phyloP scores from a whole-genome alignment of 805 yeast genomes.

The Wickerhamiella sorbophila region DNA sequence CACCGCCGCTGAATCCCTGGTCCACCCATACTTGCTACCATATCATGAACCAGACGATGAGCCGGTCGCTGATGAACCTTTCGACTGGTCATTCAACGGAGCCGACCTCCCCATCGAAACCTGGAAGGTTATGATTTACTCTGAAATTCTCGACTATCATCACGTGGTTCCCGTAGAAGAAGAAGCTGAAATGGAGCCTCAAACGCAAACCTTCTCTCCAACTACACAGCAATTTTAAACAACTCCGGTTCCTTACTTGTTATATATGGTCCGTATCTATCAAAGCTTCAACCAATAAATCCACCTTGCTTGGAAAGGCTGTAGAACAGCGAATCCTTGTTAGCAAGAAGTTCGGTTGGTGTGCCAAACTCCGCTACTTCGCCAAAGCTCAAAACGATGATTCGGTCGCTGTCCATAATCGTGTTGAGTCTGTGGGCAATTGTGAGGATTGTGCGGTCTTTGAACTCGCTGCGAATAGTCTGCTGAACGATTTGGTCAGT shows the following conservation, averaged over 20 bases:
- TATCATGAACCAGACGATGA: conserved; percentile 97
- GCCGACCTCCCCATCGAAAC: conserved; percentile 96
- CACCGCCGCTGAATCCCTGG: conserved; percentile 78
- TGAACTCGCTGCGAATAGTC: conserved; percentile 60
- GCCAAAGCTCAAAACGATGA: conserved; percentile 63
- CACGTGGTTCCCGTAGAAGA: conserved; percentile 47
- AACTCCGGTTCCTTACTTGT: too few species aligned
- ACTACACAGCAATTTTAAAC: not conserved
- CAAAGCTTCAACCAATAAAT: conserved; percentile 25
- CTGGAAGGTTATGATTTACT: conserved; percentile 98
- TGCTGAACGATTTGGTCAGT: conserved; percentile 70
- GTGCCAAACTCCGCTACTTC: conserved; percentile 62
- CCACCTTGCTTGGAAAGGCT: conserved; percentile 77
- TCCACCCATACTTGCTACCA: conserved; percentile 84
- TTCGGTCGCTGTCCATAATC: conserved; percentile 68
- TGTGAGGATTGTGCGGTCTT: conserved; percentile 65
- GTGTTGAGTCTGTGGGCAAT: conserved; percentile 87
- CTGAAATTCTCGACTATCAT: conserved; percentile 91
- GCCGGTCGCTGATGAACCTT: conserved; percentile 81
- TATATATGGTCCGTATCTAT: not conserved
- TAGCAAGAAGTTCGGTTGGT: conserved; percentile 51
- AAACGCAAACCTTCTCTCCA: not conserved
- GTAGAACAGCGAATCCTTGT: conserved; percentile 58
- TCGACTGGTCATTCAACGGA: conserved; percentile 97
- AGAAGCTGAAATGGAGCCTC: conserved; percentile 6